Conservation (phyloP, 202 grass and related monocot genomes). For the Brachypodium distachyon region DNA sequence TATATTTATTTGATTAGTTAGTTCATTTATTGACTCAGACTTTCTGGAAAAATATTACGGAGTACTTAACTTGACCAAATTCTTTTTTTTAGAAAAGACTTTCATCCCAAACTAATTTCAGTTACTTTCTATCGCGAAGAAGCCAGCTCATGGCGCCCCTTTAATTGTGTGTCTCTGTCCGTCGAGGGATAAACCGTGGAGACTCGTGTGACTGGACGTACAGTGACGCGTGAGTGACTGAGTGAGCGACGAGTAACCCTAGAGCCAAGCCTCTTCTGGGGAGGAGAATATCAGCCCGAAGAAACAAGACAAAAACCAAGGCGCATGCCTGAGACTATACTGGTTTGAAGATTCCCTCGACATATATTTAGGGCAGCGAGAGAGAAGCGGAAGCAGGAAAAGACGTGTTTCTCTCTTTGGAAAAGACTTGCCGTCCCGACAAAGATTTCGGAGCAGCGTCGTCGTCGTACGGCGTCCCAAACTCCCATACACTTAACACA, state of each 20-base stretch:
- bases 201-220: slow-evolving; percentile 3
- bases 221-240: slow-evolving; percentile 22
- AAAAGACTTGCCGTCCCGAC: slow-evolving; percentile 32
- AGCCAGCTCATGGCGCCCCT: not conserved
- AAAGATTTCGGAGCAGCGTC: slow-evolving; percentile 35
- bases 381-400: slow-evolving; percentile 24
- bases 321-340: no score
- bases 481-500: not conserved
- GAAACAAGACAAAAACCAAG: slow-evolving; percentile 50
- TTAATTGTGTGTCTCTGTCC: not conserved
- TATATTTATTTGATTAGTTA: no score
- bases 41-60: no score
- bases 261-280: not conserved
- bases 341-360: slow-evolving; percentile 27
- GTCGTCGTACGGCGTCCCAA: slow-evolving; percentile 39
- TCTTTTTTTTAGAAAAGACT: no score
- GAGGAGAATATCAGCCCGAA: slow-evolving; percentile 19
- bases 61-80: no score
- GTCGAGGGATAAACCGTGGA: not conserved
- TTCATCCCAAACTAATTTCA: no score
- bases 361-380: not conserved
- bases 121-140: not conserved
- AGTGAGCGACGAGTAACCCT: slow-evolving; percentile 10
- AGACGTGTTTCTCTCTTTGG: slow-evolving; percentile 22
- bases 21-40: no score